Base-by-base conservation (phyloP, 2,329 filamentous ascomycete species). In the Pseudogymnoascus sp. region DNA sequence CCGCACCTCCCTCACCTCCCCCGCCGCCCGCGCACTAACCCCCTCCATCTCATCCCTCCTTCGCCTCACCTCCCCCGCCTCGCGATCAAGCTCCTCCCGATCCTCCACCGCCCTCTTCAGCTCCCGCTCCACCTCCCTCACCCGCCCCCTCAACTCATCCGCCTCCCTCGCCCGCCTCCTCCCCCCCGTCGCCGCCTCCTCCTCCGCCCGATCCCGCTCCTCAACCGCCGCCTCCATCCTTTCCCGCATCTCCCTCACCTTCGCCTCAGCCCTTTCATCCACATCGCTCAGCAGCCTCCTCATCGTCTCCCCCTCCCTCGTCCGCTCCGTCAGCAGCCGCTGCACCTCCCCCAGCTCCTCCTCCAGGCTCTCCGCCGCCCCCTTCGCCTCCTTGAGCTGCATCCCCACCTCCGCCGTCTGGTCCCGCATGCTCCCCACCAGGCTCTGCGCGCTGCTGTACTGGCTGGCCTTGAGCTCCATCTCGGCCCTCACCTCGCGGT, bases 301-400 rank as follows among this genome's bases (percentile, higher is more conserved):
- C 93, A 99, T 97, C 0, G 91, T 97, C 78, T 97, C 93, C 26
- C 87, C 90, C 76, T 99, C 95, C 47, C 95, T 86, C 3, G 91
- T 93, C 26, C 95, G 87, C 75, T 99, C 95, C 62, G 85, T 86
- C 1, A 99, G 82, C 65, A 97, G 83, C 64, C 91, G 85, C 73
- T 96, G 92, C 2, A 92, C 88, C 75, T 99, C 95, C 1, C 86
- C 85, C 1, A 97, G 81, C 74, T 99, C 95, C 76, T 99, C 95
- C 71, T 97, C 93, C 0, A 97, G 79, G 64, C 87, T 90, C 71
- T 97, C 93, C 40, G 87, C 89, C 68, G 91, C 87, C 60, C 88
- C 85, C 66, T 89, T 87, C 0, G 90, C 86, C 76, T 99, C 95
- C 75, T 95, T 96, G 76, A 97, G 88, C 77, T 97, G 95, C 68